Evolutionary conservation across 148 eudicot species (phyloP).

Genomic region (Chenopodium album): DNA sequence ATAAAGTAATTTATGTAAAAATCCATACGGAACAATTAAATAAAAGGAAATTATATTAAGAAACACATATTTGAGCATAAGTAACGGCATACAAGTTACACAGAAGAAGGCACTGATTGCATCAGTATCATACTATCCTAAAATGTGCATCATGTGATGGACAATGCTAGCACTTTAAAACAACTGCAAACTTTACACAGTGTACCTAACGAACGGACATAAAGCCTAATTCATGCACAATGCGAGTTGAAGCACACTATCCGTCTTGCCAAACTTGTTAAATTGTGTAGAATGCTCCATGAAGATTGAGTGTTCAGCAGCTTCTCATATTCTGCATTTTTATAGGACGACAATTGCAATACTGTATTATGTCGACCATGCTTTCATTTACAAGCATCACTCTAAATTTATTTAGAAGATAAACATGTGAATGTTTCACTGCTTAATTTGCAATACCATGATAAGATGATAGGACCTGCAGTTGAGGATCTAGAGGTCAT

Average conservation of each 20-base stretch:
- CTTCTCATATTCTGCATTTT: background rate
- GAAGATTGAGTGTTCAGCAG: background rate
- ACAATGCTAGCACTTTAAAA: too few species aligned
- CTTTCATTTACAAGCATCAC: too few species aligned
- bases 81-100: background rate
- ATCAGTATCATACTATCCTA: too few species aligned
- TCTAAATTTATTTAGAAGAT: too few species aligned
- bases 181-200: too few species aligned
- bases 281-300: too few species aligned
- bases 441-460: background rate
- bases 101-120: background rate
- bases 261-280: background rate
- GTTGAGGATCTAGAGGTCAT: background rate
- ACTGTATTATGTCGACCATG: background rate
- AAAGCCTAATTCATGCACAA: too few species aligned
- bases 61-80: background rate
- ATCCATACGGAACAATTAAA: background rate
- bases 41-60: background rate
- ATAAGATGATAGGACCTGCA: too few species aligned
- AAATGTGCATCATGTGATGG: too few species aligned
- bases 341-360: background rate
- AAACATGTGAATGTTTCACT: too few species aligned
- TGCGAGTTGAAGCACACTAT: background rate
- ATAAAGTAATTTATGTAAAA: background rate
- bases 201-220: too few species aligned